Evolutionary conservation across 495 filamentous ascomycete genomes (phyloP).

Genomic region (Hypoxylon rickii): DNA sequence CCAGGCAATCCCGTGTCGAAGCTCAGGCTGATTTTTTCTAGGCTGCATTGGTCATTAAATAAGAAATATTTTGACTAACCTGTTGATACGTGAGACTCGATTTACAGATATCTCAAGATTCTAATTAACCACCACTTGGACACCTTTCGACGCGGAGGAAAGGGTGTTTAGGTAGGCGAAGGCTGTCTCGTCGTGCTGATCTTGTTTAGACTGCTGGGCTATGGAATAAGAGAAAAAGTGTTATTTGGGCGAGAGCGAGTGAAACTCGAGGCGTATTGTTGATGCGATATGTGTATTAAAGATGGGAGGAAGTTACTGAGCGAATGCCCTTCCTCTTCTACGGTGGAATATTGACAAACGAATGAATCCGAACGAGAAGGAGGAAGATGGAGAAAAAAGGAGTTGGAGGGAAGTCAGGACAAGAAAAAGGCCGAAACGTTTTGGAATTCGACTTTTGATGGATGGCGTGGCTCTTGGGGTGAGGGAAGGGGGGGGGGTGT

Average conservation of each 20-base stretch:
- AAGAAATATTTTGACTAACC: conserved; percentile 28
- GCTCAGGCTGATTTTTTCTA: too few species aligned
- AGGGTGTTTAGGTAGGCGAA: conserved; percentile 19
- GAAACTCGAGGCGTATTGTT: conserved; percentile 27
- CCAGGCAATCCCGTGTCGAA: not conserved
- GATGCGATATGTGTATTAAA: conserved; percentile 36
- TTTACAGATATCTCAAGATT: conserved; percentile 28
- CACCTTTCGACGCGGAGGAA: conserved; percentile 8
- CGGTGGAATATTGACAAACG: conserved; percentile 56
- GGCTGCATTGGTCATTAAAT: too few species aligned
- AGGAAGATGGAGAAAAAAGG: conserved; percentile 41
- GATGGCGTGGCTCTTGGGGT: conserved; percentile 43
- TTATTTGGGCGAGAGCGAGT: conserved; percentile 27
- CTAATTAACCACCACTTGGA: conserved; percentile 3
- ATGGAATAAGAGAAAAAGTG: conserved; percentile 32
- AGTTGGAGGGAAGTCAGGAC: conserved; percentile 41
- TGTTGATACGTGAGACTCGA: conserved; percentile 29
- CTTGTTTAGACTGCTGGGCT: conserved; percentile 31
- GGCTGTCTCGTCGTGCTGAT: conserved; percentile 39
- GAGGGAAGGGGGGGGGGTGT: conserved; percentile 42
- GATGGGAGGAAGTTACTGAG: conserved; percentile 45
- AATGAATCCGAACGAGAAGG: conserved; percentile 43
- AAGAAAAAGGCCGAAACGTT: conserved; percentile 52
- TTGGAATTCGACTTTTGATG: conserved; percentile 45
- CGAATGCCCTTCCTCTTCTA: conserved; percentile 42